phyloP scores from a whole-genome alignment of 164 flowering plant species.

The Vitis vinifera region ASM3070453v1 NC_081818.1:28580501-28581000 shows the following conservation, averaged over 20 bases:
- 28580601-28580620: not conserved
- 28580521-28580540: conserved; percentile 30
- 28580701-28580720: conserved; percentile 5
- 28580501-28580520: conserved; percentile 22
- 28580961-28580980: no score
- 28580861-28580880: not conserved
- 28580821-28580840: no score
- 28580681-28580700: conserved; percentile 35
- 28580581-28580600: not conserved
- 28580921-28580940: no score
- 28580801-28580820: no score
- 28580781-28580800: no score
- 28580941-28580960: no score
- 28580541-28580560: conserved; percentile 30
- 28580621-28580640: conserved; percentile 35
- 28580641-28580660: conserved; percentile 34
- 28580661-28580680: conserved; percentile 30
- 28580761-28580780: not conserved
- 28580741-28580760: not conserved
- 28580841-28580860: not conserved
- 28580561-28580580: conserved; percentile 13
- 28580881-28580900: conserved; percentile 5
- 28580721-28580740: not conserved
- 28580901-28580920: not conserved
- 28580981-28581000: no score